Conservation (phyloP, 1,284 basidiomycete species). For the Ceratobasidium sp. region DNA sequence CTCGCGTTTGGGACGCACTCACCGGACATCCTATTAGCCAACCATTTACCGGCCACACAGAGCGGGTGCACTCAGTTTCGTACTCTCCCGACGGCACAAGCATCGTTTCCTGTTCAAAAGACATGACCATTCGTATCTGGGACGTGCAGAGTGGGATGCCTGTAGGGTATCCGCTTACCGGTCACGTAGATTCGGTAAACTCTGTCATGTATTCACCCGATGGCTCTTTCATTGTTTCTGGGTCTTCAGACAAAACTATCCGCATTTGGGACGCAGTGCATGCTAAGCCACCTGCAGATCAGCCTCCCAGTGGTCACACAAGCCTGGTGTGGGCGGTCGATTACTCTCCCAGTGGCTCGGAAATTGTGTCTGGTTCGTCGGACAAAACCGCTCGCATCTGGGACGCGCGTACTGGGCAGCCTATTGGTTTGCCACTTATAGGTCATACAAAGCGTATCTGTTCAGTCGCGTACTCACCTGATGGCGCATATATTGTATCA, state of each 20-base stretch:
- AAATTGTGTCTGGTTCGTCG: slow-evolving; percentile 20
- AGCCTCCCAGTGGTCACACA: slow-evolving; percentile 9
- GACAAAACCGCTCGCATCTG: slow-evolving; percentile 32
- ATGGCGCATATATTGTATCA: slow-evolving; percentile 13
- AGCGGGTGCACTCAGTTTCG: too few species aligned
- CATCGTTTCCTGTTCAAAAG: too few species aligned
- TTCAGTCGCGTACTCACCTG: slow-evolving; percentile 35
- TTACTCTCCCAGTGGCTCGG: slow-evolving; percentile 30
- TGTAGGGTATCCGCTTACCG: too few species aligned
- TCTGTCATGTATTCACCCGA: too few species aligned
- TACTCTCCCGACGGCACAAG: too few species aligned
- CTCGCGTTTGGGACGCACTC: too few species aligned
- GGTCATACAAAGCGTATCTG: slow-evolving; percentile 6
- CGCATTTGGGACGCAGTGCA: background rate
- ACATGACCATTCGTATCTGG: too few species aligned
- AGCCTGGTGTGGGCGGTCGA: slow-evolving; percentile 12
- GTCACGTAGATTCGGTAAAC: too few species aligned
- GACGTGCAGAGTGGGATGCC: too few species aligned
- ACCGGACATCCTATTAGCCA: too few species aligned
- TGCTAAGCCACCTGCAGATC: too few species aligned
- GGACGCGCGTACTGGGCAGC: slow-evolving; percentile 10
- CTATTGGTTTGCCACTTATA: background rate
- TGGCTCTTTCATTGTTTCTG: background rate
- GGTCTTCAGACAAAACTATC: background rate
- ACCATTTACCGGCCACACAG: too few species aligned